phyloP scores from a whole-genome alignment of 805 yeast species.

The Barnettozyma siamensis region DNA sequence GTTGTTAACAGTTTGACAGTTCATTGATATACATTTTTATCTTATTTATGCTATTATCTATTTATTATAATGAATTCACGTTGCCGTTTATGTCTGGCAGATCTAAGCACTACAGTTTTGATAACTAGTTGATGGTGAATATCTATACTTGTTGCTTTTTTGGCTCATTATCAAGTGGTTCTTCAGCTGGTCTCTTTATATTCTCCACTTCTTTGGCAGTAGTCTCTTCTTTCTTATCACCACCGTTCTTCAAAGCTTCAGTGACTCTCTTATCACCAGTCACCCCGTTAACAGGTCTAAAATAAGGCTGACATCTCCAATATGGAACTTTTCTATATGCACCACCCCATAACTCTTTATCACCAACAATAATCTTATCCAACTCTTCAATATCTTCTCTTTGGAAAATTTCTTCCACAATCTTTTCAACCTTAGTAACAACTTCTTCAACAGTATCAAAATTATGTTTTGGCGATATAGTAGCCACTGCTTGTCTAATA shows the following conservation, averaged over 20 bases:
- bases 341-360: conserved; percentile 70
- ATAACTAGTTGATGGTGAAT: too few relatives aligned
- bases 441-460: conserved; percentile 47
- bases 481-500: conserved; percentile 67
- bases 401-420: conserved; percentile 52
- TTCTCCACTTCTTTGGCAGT: neutral
- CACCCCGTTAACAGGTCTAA: conserved; percentile 82
- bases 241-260: conserved; percentile 21
- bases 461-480: conserved; percentile 36
- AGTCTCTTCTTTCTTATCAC: neutral
- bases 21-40: neutral
- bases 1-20: conserved; percentile 7
- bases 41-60: too few relatives aligned
- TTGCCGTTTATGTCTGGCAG: too few relatives aligned
- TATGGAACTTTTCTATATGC: conserved; percentile 76
- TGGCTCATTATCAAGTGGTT: conserved; percentile 13
- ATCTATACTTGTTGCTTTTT: conserved; percentile 9
- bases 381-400: conserved; percentile 45
- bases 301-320: conserved; percentile 96
- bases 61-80: too few relatives aligned
- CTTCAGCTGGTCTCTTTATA: conserved; percentile 23
- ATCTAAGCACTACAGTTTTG: too few relatives aligned
- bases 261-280: conserved; percentile 39
- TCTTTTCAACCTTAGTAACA: conserved; percentile 60
- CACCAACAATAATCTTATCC: conserved; percentile 54